Base-by-base conservation (phyloP, 129 eudicot genomes). In the Deinandra increscens region DNA sequence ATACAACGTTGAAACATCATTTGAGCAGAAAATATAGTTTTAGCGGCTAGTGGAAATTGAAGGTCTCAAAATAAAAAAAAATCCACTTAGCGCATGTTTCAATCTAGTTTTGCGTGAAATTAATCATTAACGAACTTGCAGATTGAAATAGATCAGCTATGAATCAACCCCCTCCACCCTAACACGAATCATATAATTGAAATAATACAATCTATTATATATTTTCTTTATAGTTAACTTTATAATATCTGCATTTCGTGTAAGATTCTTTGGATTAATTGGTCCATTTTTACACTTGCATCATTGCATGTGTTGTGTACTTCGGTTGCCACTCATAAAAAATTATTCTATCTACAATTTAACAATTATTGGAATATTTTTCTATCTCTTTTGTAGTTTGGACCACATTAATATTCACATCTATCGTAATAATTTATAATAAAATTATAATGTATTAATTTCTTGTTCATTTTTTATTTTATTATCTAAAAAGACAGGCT, bases 231-330 rank as follows among this genome's bases (percentile, higher is more conserved):
- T 3, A 36, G 7, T 22, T 54, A 54, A 11, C 8, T 22, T 10
- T 23, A 53, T 20, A n/a, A 53, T 20, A 20, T 3, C 1, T 53
- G 60, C n/a, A 53, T 53, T 8, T 53, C 33, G 66, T 55, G n/a
- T 7, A 37, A 69, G 45, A 63, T 62, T 73, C 53, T 62, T 36
- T 46, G 62, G 63, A 54, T 53, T n/a, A n/a, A n/a, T 53, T 5
- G 73, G 73, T 42, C 67, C 73, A 54, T 29, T 43, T 41, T 65
- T 75, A 64, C 79, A 75, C 38, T 75, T 66, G 73, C n/a, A n/a
- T n/a, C n/a, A n/a, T n/a, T n/a, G n/a, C 67, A 31, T 43, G 48
- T 66, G 46, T 65, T 42, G 67, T 43, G 67, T 26, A 26, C 31
- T 3, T 26, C 31, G 1, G 31, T 26, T 14, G 50, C 48, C 59